Evolutionary conservation across 148 eudicot species (phyloP), one percentile per base, ranked within the genome.

Genomic region (Amaranthus hypochondriacus): DNA sequence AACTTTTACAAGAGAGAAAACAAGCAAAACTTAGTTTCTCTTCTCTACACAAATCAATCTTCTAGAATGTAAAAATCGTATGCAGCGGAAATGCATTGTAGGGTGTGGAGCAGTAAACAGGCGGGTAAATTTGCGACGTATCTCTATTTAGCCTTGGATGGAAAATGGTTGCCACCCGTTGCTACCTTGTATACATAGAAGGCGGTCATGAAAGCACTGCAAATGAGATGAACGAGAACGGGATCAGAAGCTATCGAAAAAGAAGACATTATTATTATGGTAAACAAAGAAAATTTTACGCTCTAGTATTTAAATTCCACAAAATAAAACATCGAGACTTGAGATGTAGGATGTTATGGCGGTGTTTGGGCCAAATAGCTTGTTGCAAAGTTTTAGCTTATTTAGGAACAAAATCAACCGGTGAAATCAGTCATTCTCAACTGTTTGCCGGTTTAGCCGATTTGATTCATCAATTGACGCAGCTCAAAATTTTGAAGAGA

Each of bases 101-200:
- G n/a, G 62, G 39, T n/a, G 21, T 2, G 50, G 51, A 68, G 7
- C 56, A 66, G 56, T 48, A 51, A 18, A 51, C 13, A 56, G 59
- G 4, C n/a, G 3, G 12, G 54, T 56, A 71, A 62, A 61, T 48
- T 55, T 18, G 76, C 46, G 42, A 12, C 42, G 4, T 54, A 47
- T 57, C 75, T 49, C 82, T 81, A 95, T 77, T 95, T 89, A 4
- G 80, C 72, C 86, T 95, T 92, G 11, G 89, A 79, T 4, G 97
- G 87, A 59, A 90, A 62, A 74, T 87, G 92, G 82, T 92, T 95
- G 72, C 98, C 97, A 11, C 97, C 93, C 0, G 87, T 88, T 28
- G 89, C 93, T 73, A 95, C 81, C 86, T 95, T 95, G 96, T 88
- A 92, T 46, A 83, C 88, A 39, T 95, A 95, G 68, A 92, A 95